Percentiles rank a stretch among this genome's conserved stretches.
Conservation (phyloP, 2,329 filamentous ascomycete genomes). For the Aspergillus sergii region DNA sequence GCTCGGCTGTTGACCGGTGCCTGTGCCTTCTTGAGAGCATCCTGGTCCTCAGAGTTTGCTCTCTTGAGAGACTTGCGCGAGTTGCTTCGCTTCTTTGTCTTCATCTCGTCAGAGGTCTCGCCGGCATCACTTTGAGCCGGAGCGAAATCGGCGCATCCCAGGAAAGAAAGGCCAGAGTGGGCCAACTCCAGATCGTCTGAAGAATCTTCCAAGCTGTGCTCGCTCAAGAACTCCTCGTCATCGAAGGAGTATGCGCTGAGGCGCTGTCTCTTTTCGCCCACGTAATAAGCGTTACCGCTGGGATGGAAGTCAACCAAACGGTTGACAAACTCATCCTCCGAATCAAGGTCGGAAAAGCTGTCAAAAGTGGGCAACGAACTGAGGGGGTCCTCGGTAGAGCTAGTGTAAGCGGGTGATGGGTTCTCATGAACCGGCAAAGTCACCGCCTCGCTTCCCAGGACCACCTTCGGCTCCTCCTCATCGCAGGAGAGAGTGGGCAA, state of each 20-base stretch:
- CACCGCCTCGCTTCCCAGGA: conserved; percentile 39
- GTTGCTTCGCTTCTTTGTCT: conserved; percentile 52
- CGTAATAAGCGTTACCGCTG: conserved; percentile 60
- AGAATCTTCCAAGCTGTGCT: conserved; percentile 74
- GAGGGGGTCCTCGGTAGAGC: conserved; percentile 51
- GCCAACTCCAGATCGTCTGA: conserved; percentile 65
- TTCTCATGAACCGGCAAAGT: conserved; percentile 42
- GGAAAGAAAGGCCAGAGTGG: conserved; percentile 64
- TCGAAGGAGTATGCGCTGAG: conserved; percentile 71
- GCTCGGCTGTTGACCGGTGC: conserved; percentile 30
- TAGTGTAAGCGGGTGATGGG: conserved; percentile 43
- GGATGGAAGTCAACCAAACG: conserved; percentile 71
- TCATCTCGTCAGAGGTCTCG: conserved; percentile 43
- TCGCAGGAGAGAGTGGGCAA: conserved; percentile 55
- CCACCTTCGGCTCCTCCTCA: conserved; percentile 42
- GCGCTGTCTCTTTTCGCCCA: conserved; percentile 71
- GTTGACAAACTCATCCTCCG: conserved; percentile 82
- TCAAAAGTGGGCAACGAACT: conserved; percentile 74
- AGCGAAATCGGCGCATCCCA: conserved; percentile 50
- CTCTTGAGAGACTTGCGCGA: conserved; percentile 42
- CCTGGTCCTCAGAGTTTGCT: conserved; percentile 32
- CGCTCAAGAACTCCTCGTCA: conserved; percentile 75
- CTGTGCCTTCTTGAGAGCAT: conserved; percentile 33
- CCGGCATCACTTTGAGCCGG: conserved; percentile 45
- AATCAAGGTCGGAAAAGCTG: conserved; percentile 85